Conservation (phyloP, 768 basidiomycete species). For the Termitomyces sp. region DNA sequence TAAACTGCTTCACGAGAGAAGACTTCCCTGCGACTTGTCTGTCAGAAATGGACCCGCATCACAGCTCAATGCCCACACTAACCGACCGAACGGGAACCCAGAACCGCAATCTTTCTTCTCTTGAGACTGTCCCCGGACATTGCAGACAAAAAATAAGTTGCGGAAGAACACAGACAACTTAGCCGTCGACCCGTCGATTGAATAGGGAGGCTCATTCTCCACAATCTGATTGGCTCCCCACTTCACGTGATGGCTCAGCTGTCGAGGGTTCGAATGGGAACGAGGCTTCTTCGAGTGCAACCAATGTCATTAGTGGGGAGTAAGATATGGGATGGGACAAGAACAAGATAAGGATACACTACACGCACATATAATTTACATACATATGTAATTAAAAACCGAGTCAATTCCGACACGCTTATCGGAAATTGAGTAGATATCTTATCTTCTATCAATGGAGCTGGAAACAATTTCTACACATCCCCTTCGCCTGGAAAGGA, state of each 20-base stretch:
- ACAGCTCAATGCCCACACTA: conserved; percentile 22
- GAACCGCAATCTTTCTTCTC: conserved; percentile 86
- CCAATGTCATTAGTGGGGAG: not conserved
- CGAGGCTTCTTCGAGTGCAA: not conserved
- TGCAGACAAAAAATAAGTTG: conserved; percentile 6
- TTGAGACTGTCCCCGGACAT: conserved; percentile 40
- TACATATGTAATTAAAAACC: conserved; percentile 8
- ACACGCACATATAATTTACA: conserved; percentile 8
- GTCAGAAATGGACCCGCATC: conserved; percentile 1
- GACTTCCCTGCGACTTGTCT: conserved; percentile 69
- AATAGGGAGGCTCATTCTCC: conserved; percentile 7
- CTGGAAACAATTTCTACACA: conserved; percentile 65
- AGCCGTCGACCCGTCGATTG: not conserved
- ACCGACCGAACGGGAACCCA: conserved; percentile 91
- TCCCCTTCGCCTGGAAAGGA: conserved; percentile 58
- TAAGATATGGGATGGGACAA: not conserved
- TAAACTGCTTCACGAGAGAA: conserved; percentile 90
- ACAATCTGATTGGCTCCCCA: conserved; percentile 12
- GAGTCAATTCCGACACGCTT: not conserved
- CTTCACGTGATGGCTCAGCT: conserved; percentile 6
- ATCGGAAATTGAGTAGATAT: not conserved
- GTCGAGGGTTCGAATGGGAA: not conserved
- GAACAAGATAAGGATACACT: conserved; percentile 3
- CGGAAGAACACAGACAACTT: conserved; percentile 10
- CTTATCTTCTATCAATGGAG: conserved; percentile 29